Percentiles rank a stretch among this genome's conserved stretches.
phyloP scores from a whole-genome alignment of 257 asterid genomes.

The Solanum infundibuliforme region DNA sequence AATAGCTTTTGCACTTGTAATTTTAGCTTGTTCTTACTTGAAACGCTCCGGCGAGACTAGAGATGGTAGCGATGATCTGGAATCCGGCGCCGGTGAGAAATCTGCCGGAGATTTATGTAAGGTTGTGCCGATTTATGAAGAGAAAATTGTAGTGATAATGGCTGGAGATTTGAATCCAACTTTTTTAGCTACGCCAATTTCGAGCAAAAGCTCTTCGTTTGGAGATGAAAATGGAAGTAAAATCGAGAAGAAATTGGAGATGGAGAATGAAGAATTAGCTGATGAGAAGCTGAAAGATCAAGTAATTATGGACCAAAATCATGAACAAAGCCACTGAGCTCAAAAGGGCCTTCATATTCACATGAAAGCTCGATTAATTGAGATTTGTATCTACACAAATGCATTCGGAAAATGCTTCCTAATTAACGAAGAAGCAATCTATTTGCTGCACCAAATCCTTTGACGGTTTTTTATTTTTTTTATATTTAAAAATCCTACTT shows the following conservation, averaged over 20 bases:
- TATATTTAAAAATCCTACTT: neutral
- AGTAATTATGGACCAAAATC: neutral
- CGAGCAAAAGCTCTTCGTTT: conserved; percentile 19
- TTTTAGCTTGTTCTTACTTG: conserved; percentile 76
- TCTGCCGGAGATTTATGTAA: conserved; percentile 4
- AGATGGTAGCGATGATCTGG: conserved; percentile 20
- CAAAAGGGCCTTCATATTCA: too few relatives aligned
- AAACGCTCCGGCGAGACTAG: conserved; percentile 14
- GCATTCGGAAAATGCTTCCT: too few relatives aligned
- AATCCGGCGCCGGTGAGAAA: conserved; percentile 31
- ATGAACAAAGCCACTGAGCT: neutral
- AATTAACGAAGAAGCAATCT: too few relatives aligned
- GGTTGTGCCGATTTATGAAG: conserved; percentile 36
- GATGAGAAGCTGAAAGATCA: neutral
- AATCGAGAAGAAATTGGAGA: neutral
- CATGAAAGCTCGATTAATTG: too few relatives aligned
- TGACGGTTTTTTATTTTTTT: too few relatives aligned
- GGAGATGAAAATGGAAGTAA: neutral
- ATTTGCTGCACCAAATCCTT: rapidly evolving
- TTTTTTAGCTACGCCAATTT: conserved; percentile 67
- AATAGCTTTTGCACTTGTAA: conserved; percentile 72
- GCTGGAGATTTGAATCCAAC: conserved; percentile 82
- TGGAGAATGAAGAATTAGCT: neutral
- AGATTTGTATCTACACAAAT: too few relatives aligned
- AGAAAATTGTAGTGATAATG: conserved; percentile 76